phyloP scores from a whole-genome alignment of 805 yeast species.

The Cyberlindnera meyerae region DNA sequence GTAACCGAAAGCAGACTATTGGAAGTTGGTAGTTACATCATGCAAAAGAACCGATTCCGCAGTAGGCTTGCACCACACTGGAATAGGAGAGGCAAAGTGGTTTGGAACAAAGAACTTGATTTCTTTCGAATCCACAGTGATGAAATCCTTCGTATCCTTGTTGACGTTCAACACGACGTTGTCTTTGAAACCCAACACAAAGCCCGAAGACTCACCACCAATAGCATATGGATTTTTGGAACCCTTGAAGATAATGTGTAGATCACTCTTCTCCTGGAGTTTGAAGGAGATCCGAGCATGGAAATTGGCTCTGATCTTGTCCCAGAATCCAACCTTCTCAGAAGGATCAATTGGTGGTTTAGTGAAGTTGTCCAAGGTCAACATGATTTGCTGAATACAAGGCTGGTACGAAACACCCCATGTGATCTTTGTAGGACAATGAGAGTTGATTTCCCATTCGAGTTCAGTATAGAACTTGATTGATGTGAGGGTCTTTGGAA shows the following conservation, averaged over 20 bases:
- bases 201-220: conserved; percentile 67
- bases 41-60: conserved; percentile 42
- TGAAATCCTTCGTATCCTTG: conserved; percentile 58
- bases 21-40: conserved; percentile 35
- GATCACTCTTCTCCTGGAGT: conserved; percentile 45
- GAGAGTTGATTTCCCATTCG: conserved; percentile 48
- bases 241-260: conserved; percentile 65
- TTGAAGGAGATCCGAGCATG: conserved; percentile 64
- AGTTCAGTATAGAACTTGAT: conserved; percentile 68
- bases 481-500: conserved; percentile 73
- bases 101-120: conserved; percentile 75
- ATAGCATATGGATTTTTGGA: conserved; percentile 74
- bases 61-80: conserved; percentile 56
- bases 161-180: conserved; percentile 58
- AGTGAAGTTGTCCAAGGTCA: conserved; percentile 74
- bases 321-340: conserved; percentile 87
- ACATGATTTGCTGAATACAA: conserved; percentile 74
- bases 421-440: conserved; percentile 56
- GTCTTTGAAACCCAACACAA: conserved; percentile 65
- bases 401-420: conserved; percentile 89
- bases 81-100: conserved; percentile 47
- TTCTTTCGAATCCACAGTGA: conserved; percentile 56
- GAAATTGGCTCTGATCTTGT: conserved; percentile 67
- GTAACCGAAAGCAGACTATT: conserved; percentile 45
- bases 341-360: conserved; percentile 91